phyloP scores from a whole-genome alignment of 345 rosid genomes.

The Gossypium anomalum region DNA sequence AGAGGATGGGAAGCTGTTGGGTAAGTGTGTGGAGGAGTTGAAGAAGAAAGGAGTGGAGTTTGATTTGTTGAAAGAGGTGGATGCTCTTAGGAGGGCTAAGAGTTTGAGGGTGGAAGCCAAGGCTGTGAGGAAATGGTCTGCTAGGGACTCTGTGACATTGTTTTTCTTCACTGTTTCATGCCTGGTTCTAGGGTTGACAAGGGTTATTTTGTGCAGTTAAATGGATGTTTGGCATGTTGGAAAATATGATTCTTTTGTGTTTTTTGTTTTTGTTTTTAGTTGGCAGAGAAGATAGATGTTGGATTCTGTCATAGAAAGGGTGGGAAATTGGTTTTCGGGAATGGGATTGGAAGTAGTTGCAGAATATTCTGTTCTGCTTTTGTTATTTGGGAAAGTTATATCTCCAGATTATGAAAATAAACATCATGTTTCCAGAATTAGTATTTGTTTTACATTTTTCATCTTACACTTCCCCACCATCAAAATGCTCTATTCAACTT shows the following conservation, averaged over 20 bases:
- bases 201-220: slow-evolving; percentile 66
- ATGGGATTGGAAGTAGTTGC: background rate
- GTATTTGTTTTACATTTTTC: background rate
- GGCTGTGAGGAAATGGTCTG: slow-evolving; percentile 75
- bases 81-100: slow-evolving; percentile 89
- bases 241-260: background rate
- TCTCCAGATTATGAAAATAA: background rate
- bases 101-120: slow-evolving; percentile 72
- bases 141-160: slow-evolving; percentile 66
- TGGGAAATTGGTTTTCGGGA: background rate
- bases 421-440: background rate
- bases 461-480: background rate
- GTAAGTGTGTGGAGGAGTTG: slow-evolving; percentile 82
- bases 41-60: slow-evolving; percentile 87
- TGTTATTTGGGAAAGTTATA: background rate
- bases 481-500: background rate
- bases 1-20: slow-evolving; percentile 74
- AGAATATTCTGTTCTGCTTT: slow-evolving; percentile 22
- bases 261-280: background rate
- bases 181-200: slow-evolving; percentile 68
- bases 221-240: background rate
- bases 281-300: background rate
- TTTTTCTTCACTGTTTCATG: slow-evolving; percentile 76
- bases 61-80: slow-evolving; percentile 91
- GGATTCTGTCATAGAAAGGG: background rate